Evolutionary conservation across 805 yeast genomes (phyloP).

Genomic region (Sugiyamaella chiloensis): DNA sequence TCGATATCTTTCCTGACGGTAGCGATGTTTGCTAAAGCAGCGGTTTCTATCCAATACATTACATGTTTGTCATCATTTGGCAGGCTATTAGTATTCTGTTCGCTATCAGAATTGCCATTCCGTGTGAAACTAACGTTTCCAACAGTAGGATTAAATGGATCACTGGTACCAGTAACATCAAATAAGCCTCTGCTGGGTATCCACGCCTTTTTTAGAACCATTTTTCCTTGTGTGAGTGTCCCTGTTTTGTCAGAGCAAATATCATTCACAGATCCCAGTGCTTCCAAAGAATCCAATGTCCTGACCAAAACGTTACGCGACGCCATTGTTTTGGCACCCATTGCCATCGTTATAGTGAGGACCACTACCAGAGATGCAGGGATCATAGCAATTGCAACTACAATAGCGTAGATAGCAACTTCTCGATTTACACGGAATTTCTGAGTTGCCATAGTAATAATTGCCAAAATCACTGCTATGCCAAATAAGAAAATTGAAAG

Average conservation of each 20-base stretch:
- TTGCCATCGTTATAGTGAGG: constrained; percentile 81
- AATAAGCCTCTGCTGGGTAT: constrained; percentile 60
- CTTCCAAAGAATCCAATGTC: constrained; percentile 73
- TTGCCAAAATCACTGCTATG: constrained; percentile 81
- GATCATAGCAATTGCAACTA: constrained; percentile 79
- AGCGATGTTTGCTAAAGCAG: constrained; percentile 80
- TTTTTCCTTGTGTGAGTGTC: constrained; percentile 74
- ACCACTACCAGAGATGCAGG: constrained; percentile 80
- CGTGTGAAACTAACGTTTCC: constrained; percentile 45
- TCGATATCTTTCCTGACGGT: constrained; percentile 49
- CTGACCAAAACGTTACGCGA: constrained; percentile 67
- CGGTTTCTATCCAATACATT: constrained; percentile 55
- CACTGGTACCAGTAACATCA: constrained; percentile 51
- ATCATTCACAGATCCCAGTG: constrained; percentile 73
- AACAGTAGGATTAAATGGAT: constrained; percentile 60
- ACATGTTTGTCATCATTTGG: constrained; percentile 28
- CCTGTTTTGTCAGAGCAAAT: constrained; percentile 84
- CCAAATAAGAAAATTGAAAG: constrained; percentile 69
- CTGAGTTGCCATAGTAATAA: constrained; percentile 84
- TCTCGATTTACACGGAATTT: constrained; percentile 68
- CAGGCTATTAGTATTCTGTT: constrained; percentile 9
- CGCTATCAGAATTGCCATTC: constrained; percentile 33
- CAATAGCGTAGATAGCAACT: constrained; percentile 85
- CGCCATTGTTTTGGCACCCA: constrained; percentile 74
- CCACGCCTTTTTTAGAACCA: constrained; percentile 72